phyloP scores from a whole-genome alignment of 2,329 filamentous ascomycete species.

The Arachnomyces sp. region DNA sequence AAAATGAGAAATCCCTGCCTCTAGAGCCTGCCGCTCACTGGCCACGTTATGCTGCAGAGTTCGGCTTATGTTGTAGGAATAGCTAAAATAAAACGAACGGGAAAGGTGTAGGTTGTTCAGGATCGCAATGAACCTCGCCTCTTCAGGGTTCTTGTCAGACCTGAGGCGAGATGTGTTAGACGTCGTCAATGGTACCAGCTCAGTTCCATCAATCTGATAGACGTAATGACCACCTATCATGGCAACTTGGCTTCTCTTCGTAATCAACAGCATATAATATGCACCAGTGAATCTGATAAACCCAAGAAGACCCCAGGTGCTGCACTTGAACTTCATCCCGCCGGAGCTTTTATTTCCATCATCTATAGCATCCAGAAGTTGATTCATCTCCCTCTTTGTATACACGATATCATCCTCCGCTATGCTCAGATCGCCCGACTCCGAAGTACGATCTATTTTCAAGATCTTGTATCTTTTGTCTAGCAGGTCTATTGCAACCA shows the following conservation, averaged over 20 bases:
- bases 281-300: slow-evolving; percentile 94
- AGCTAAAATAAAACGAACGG: slow-evolving; percentile 94
- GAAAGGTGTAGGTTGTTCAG: slow-evolving; percentile 86
- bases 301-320: slow-evolving; percentile 85
- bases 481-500: slow-evolving; percentile 85
- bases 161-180: slow-evolving; percentile 59
- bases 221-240: slow-evolving; percentile 95
- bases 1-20: slow-evolving; percentile 54
- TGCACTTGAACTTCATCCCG: slow-evolving; percentile 81
- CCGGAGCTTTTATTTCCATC: slow-evolving; percentile 89
- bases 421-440: slow-evolving; percentile 69
- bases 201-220: slow-evolving; percentile 90
- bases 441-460: slow-evolving; percentile 86
- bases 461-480: slow-evolving; percentile 84
- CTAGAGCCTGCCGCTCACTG: slow-evolving; percentile 64
- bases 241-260: slow-evolving; percentile 89
- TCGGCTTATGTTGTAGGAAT: slow-evolving; percentile 90
- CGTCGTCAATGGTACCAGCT: slow-evolving; percentile 78
- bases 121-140: slow-evolving; percentile 80
- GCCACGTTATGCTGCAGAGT: slow-evolving; percentile 90
- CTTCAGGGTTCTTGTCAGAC: slow-evolving; percentile 78
- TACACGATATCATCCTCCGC: slow-evolving; percentile 95
- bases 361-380: slow-evolving; percentile 88
- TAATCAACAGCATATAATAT: slow-evolving; percentile 96
- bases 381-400: slow-evolving; percentile 82